Conservation (phyloP, 176 grass and related monocot genomes). For the Zizania latifolia region DNA sequence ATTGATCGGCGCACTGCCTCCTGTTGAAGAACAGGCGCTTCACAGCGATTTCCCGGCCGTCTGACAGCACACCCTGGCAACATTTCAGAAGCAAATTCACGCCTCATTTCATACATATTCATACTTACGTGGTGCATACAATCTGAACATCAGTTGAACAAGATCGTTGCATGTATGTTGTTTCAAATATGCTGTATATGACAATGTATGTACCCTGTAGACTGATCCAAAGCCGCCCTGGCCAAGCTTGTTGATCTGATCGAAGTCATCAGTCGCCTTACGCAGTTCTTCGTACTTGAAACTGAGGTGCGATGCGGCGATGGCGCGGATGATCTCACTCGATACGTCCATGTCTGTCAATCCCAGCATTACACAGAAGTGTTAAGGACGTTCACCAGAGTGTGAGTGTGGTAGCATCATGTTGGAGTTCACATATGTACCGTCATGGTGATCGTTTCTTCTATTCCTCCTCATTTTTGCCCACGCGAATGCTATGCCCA, state of each 20-base stretch:
- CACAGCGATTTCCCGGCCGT: slow-evolving; percentile 72
- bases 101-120: too few relatives aligned
- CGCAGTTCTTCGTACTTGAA: slow-evolving; percentile 65
- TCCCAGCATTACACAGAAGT: neutral
- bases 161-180: neutral
- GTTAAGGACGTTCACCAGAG: neutral
- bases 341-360: slow-evolving; percentile 57
- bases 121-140: too few relatives aligned
- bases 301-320: slow-evolving; percentile 49
- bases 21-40: slow-evolving; percentile 72
- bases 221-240: slow-evolving; percentile 80
- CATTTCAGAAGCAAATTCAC: neutral
- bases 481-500: slow-evolving; percentile 53
- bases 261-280: slow-evolving; percentile 58
- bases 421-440: slow-evolving; percentile 2
- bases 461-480: slow-evolving; percentile 31
- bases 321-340: slow-evolving; percentile 47
- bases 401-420: neutral
- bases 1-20: slow-evolving; percentile 61
- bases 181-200: neutral
- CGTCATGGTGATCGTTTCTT: slow-evolving; percentile 30
- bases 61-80: slow-evolving; percentile 53
- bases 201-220: slow-evolving; percentile 51
- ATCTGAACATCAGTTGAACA: neutral
- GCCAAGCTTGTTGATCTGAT: slow-evolving; percentile 66